Evolutionary conservation across 805 yeast species (phyloP), one percentile per base, ranked within the genome.

Genomic region (Wickerhamomyces hampshirensis): DNA sequence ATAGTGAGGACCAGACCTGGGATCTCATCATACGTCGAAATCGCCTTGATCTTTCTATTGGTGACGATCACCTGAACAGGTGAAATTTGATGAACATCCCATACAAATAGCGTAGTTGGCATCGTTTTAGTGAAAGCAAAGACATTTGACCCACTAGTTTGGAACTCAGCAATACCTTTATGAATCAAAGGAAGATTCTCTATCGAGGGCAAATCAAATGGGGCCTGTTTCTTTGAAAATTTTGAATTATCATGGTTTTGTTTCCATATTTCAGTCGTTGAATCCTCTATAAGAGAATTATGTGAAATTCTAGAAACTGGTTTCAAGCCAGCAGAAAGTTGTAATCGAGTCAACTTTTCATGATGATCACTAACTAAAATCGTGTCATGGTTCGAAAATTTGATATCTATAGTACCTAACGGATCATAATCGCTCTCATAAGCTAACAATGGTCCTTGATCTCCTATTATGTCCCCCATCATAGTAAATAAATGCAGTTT

Each of bases 51-150:
- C 19, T 15, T 31, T 7, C 34, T 28, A 17, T 44, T 44, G 1
- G 43, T 39, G 4, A 40, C 31, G 4, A 48, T 28, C 5, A 38
- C 18, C n/a, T 26, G 40, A 5, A 16, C 8, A 13, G 47, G 45
- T 9, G 30, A 21, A 12, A 14, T 24, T 4, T 31, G 17, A 12
- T 16, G 12, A 8, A 34, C 2, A 12, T 30, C 23, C 51, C 49
- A 48, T 4, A 47, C 26, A 29, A 47, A 46, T 3, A 42, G 34
- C 2, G 49, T 30, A 5, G 46, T 34, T 1, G 51, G 51, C 50
- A 46, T 43, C 3, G 39, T 24, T n/a, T 35, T 17, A 4, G 39
- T 17, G 8, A 29, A 26, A 2, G 34, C 19, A 18, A 38, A 30
- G 16, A 47, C 8, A 12, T 34, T 23, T 3, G 13, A 14, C 1